Conservation (phyloP, 495 filamentous ascomycete species). For the Hyaloscypha bicolor region DNA sequence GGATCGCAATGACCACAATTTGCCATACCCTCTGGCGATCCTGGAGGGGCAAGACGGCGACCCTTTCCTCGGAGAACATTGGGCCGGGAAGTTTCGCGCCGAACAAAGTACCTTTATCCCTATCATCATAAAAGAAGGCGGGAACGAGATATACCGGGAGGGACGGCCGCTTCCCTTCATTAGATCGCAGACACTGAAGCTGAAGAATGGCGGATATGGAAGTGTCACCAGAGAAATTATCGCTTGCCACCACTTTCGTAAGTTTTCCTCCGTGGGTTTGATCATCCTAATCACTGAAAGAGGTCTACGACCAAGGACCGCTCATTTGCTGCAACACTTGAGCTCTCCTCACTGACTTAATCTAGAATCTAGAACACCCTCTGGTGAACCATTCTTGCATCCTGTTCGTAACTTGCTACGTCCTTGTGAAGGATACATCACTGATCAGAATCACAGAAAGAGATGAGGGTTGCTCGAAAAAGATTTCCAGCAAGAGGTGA, state of each 20-base stretch:
- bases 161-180: background rate
- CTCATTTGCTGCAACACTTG: too few relatives aligned
- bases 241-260: slow-evolving; percentile 1
- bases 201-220: background rate
- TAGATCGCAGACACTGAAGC: background rate
- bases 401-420: too few relatives aligned
- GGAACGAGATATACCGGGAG: background rate
- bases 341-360: too few relatives aligned
- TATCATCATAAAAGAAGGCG: background rate
- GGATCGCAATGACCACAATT: background rate
- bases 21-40: background rate
- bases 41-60: background rate
- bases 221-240: slow-evolving; percentile 2
- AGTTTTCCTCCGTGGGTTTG: too few relatives aligned
- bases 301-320: too few relatives aligned
- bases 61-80: background rate
- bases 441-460: too few relatives aligned
- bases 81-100: background rate
- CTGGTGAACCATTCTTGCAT: too few relatives aligned
- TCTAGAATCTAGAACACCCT: too few relatives aligned
- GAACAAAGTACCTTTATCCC: background rate
- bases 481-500: slow-evolving; percentile 2
- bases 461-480: slow-evolving; percentile 3
- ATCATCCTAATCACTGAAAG: too few relatives aligned
- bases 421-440: too few relatives aligned